Base-by-base conservation (phyloP, 169 alveolate species). In the Cryptosporidium sp. region DNA sequence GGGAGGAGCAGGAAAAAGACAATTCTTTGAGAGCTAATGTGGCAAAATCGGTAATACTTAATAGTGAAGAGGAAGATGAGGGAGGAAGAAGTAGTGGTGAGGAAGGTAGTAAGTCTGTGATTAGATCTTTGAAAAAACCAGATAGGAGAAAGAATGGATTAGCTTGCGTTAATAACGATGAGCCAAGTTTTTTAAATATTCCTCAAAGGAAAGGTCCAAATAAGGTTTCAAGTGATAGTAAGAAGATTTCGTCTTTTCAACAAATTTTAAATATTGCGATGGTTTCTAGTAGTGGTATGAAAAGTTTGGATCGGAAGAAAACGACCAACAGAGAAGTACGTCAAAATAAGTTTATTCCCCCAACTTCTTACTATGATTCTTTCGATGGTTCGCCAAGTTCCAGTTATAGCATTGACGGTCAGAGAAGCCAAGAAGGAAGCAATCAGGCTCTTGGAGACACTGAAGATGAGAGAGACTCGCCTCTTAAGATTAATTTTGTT, bases 1-100 rank as follows among this genome's bases (percentile, higher is more conserved):
- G 70, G 58, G 86, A 73, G 71, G 86, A 73, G 33, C 62, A 73
- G 59, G 37, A 16, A 37, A 73, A 37, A 55, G 31, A 18, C 23
- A 31, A 59, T 33, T 73, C 71, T n/a, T 23, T 73, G 31, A 73
- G 31, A n/a, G 26, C 39, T 10, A 41, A 26, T n/a, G 29, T n/a
- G 18, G 16, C 23, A 6, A 69, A 26, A 8, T 21, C 65, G 21
- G 10, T 12, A 16, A 1, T 14, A 41, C 1, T 7, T 39, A 45
- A 69, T 6, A 35, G 48, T 71, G 45, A 33, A 71, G 68, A 6
- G 14, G 21, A 61, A 9, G 21, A 69, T 14, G 69, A 35, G 48
- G 29, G 67, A 55, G 67, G 67, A 55, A 26, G 37, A 21, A 21
- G 67, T 21, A 26, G 31, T 6, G 31, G n/a, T n/a, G 16, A 55